Evolutionary conservation across 495 filamentous ascomycete species (phyloP).

Genomic region (Talaromyces trachyspermus): DNA sequence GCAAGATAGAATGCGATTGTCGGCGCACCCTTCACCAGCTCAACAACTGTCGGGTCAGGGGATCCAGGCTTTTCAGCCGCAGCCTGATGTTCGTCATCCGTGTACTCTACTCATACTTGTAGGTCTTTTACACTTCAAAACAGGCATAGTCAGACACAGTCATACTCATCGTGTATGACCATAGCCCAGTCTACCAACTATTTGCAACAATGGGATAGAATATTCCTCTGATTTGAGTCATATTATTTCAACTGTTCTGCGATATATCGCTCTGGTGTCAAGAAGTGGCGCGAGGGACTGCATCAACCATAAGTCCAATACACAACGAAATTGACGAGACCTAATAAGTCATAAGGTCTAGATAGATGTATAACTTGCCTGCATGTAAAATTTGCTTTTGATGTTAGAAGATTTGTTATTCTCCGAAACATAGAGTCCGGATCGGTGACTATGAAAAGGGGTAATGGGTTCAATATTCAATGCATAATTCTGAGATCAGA

Average conservation of each 20-base stretch:
- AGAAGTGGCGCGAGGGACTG: not conserved
- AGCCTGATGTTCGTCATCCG: no score
- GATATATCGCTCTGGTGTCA: not conserved
- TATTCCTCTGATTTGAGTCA: not conserved
- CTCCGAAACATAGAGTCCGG: not conserved
- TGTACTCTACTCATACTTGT: no score
- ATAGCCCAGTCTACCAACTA: not conserved
- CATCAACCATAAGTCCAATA: not conserved
- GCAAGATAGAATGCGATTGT: no score
- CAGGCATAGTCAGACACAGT: no score
- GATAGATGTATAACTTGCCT: not conserved
- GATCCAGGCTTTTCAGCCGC: no score
- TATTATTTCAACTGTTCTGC: not conserved
- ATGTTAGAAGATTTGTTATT: no score
- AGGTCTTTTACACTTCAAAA: no score
- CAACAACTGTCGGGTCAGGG: no score
- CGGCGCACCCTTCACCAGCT: no score
- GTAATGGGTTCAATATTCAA: not conserved
- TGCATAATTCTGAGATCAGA: not conserved
- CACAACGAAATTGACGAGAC: not conserved
- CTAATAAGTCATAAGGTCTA: not conserved
- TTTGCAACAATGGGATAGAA: not conserved
- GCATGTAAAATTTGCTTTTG: not conserved
- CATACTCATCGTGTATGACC: no score
- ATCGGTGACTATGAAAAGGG: not conserved